Evolutionary conservation across 139 green algal genomes (phyloP), one percentile per base, ranked within the genome.

Genomic region (Marvania coccoides): DNA sequence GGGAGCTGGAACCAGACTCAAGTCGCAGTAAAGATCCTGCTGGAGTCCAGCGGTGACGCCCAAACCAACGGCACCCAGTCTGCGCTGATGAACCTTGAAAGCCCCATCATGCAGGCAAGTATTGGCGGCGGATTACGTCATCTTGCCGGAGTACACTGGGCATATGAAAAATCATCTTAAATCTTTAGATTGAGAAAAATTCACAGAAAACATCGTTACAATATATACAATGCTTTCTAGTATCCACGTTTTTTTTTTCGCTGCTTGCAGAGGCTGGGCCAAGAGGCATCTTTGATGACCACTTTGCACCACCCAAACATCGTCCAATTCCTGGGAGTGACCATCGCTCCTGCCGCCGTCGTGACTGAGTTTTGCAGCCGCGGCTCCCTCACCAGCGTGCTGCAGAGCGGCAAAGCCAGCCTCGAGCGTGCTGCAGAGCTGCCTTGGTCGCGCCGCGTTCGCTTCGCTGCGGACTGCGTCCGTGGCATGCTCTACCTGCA

Each of bases 401-500:
- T 83, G 63, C 70, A 74, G n/a, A 63, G 71, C 23, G 68, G 53
- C 5, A 57, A 40, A 13, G 7, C 39, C 28, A 64, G 15, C 37
- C 34, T 59, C 3, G 61, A 45, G 1, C 24, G 42, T 8, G 67
- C 67, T 5, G 47, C 47, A 19, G 45, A 68, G 61, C 72, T 81
- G 36, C 74, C 83, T 58, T 82, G 78, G 78, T 14, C 59, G 26
- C 63, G 67, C 31, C 63, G 74, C n/a, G n/a, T n/a, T n/a, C n/a
- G n/a, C n/a, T n/a, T n/a, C n/a, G n/a, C n/a, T n/a, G n/a, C n/a
- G 48, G 48, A 58, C 23, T n/a, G 26, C 23, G 57, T 37, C 2
- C 33, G 70, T 47, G 65, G 69, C 36, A 65, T 89, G 80, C 65
- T 74, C 1, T 86, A 94, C 73, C 74, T 94, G 54, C 87, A 94